Percentiles rank a stretch among this genome's conserved stretches.
These are phyloP conservation scores for Trichoderma koningii DNA, from an alignment of 2,329 filamentous ascomycete genomes.

Conservation along the genomic window DNA sequence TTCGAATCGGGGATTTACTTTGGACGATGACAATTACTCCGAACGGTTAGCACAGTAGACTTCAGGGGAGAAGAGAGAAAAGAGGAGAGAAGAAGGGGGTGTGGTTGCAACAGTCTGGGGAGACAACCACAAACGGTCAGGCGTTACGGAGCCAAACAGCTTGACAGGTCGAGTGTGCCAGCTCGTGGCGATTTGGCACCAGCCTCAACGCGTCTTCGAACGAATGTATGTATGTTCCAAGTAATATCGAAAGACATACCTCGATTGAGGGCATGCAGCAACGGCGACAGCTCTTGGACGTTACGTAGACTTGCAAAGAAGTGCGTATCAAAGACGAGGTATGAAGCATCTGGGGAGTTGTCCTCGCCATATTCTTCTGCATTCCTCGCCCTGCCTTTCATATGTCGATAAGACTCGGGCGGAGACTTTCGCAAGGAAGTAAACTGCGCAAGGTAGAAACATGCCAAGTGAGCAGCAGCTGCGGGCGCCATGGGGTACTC, in stretches of 20 bases:
- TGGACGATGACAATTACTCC: conserved; percentile 15
- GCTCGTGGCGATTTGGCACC: conserved; percentile 5
- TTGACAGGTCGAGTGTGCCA: neutral
- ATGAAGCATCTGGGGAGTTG: neutral
- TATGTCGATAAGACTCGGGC: conserved; percentile 7
- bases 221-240: neutral
- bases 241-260: neutral
- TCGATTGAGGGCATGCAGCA: neutral
- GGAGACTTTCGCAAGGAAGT: neutral
- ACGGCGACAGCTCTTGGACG: neutral
- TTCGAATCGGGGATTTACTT: conserved; percentile 19
- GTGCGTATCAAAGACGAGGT: neutral
- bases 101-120: neutral
- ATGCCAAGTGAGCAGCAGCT: neutral
- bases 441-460: neutral
- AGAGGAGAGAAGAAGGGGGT: neutral
- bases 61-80: neutral
- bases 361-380: conserved; percentile 4
- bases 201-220: neutral
- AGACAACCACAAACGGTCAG: conserved; percentile 3
- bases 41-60: conserved; percentile 8
- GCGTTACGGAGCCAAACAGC: neutral
- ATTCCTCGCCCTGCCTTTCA: neutral
- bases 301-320: neutral
- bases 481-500: neutral